phyloP scores from a whole-genome alignment of 129 eudicot genomes.

The Pulicaria dysenterica region DNA sequence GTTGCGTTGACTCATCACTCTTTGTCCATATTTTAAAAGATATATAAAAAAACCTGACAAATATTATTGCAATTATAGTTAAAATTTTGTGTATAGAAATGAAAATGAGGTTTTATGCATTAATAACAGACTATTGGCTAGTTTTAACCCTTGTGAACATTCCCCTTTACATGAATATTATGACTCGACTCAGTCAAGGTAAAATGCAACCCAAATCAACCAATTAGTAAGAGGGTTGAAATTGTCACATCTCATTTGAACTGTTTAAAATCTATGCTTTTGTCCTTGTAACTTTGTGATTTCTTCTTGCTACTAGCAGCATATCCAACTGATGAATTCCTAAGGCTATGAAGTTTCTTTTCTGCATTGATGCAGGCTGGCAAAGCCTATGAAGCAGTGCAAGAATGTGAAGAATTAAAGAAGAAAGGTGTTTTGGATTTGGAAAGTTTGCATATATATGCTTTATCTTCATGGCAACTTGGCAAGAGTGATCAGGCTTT shows the following conservation, averaged over 20 bases:
- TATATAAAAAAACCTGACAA: not conserved
- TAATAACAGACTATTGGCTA: not conserved
- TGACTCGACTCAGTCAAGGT: not conserved
- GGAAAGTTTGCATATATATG: conserved; percentile 80
- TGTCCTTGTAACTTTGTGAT: not conserved
- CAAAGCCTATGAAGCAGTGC: conserved; percentile 65
- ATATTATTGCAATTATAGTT: not conserved
- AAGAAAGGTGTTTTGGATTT: conserved; percentile 69
- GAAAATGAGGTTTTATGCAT: not conserved
- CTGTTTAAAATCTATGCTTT: not conserved
- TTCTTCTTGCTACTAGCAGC: conserved; percentile 21
- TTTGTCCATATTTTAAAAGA: not conserved
- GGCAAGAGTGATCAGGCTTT: conserved; percentile 79
- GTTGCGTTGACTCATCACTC: not conserved
- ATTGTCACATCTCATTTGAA: not conserved
- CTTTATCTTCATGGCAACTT: conserved; percentile 66
- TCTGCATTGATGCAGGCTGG: conserved; percentile 63
- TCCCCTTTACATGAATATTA: not conserved
- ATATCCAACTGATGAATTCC: conserved; percentile 2
- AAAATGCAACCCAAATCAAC: conserved; percentile 3
- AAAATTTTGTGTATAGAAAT: not conserved
- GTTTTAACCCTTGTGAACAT: not conserved
- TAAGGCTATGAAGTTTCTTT: conserved; percentile 12
- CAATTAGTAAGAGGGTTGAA: not conserved
- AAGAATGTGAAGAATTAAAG: conserved; percentile 72